Conservation (phyloP, 2,329 filamentous ascomycete genomes). For the Hymenoscyphus salicellus region DNA sequence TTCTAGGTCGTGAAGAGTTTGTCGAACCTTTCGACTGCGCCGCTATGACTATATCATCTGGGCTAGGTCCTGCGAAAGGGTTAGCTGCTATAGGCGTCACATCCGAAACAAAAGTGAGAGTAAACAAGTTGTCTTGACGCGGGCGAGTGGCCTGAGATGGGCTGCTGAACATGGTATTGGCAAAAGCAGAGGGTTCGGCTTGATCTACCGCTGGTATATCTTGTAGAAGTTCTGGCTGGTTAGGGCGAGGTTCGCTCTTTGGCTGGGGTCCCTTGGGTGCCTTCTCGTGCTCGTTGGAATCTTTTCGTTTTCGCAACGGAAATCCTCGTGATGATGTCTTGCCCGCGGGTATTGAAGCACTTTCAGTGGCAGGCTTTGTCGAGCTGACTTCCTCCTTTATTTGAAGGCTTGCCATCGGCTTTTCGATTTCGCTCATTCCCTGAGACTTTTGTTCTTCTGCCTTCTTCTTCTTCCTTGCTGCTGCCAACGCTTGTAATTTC, state of each 20-base stretch:
- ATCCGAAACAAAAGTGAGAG: constrained; percentile 41
- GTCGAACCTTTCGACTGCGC: constrained; percentile 86
- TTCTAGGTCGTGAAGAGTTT: constrained; percentile 31
- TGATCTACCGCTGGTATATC: constrained; percentile 26
- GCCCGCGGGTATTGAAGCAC: neutral
- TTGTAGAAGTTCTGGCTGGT: constrained; percentile 11
- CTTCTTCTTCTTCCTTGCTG: constrained; percentile 83
- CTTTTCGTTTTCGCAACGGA: constrained; percentile 35
- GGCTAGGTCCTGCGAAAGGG: constrained; percentile 81
- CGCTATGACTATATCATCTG: constrained; percentile 82
- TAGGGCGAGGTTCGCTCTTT: constrained; percentile 13
- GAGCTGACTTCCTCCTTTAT: constrained; percentile 9
- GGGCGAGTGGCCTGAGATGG: constrained; percentile 16
- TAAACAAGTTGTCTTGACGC: constrained; percentile 31
- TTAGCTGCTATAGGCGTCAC: constrained; percentile 45
- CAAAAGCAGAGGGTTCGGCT: constrained; percentile 40
- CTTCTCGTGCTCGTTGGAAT: constrained; percentile 35
- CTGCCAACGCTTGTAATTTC: constrained; percentile 86
- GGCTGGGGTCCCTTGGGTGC: constrained; percentile 18
- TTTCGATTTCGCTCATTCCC: constrained; percentile 24
- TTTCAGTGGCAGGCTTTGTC: neutral
- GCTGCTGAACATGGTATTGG: constrained; percentile 44
- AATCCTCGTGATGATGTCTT: constrained; percentile 26
- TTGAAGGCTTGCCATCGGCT: constrained; percentile 29
- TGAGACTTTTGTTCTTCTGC: constrained; percentile 56